These are phyloP conservation scores for Pythium vanterpoolii DNA, from an alignment of 352 stramenopile genomes.

Conservation along the genomic window DNA sequence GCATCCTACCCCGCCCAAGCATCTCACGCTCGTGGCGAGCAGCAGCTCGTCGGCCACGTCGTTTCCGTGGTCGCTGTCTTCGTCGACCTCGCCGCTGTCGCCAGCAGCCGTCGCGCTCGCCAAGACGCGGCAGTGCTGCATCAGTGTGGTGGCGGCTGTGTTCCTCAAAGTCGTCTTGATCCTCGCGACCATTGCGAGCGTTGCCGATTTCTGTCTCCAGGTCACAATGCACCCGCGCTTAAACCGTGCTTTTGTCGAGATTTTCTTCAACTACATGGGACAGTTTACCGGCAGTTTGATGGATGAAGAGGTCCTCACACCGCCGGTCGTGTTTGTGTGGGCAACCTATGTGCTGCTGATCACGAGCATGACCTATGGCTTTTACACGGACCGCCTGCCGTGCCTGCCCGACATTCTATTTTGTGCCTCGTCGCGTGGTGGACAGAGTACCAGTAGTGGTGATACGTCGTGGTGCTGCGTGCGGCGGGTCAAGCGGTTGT, in stretches of 20 bases:
- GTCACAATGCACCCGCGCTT: constrained; percentile 65
- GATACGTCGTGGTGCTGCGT: constrained; percentile 11
- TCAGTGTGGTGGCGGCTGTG: constrained; percentile 25
- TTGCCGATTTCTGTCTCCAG: constrained; percentile 69
- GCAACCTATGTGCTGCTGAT: constrained; percentile 44
- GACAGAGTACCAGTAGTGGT: background rate
- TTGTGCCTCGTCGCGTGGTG: constrained; percentile 28
- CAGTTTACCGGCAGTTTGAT: constrained; percentile 56
- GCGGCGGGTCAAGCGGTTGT: background rate
- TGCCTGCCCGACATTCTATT: constrained; percentile 49
- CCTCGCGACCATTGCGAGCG: constrained; percentile 51
- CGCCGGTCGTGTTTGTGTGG: constrained; percentile 53
- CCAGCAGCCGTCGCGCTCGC: constrained; percentile 8
- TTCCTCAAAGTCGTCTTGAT: constrained; percentile 52
- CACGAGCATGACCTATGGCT: constrained; percentile 46
- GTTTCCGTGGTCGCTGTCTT: constrained; percentile 29
- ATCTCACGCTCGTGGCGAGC: constrained; percentile 46
- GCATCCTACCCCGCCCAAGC: constrained; percentile 36
- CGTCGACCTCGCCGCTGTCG: constrained; percentile 7
- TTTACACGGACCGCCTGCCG: constrained; percentile 47
- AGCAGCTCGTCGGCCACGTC: constrained; percentile 17
- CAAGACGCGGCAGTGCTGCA: constrained; percentile 11
- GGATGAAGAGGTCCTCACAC: constrained; percentile 59
- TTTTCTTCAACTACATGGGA: constrained; percentile 63
- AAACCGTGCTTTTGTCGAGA: constrained; percentile 62